Conservation (phyloP, 1,284 basidiomycete genomes). For the Xanthoconium separans region DNA sequence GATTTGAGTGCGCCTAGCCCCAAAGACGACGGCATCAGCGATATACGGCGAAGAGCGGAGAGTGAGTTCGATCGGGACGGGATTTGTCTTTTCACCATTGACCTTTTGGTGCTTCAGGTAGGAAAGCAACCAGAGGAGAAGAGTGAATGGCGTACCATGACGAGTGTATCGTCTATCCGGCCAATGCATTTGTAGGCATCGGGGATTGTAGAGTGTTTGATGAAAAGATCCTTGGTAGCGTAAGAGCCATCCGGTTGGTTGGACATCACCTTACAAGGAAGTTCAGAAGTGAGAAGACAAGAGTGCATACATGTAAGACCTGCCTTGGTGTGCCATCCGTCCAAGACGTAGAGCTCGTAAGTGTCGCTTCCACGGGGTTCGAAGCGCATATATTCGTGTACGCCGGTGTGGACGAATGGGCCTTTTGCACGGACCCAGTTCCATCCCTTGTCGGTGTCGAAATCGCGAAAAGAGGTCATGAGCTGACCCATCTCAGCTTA, state of each 20-base stretch:
- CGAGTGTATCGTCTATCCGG: slow-evolving; percentile 58
- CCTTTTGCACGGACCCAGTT: slow-evolving; percentile 48
- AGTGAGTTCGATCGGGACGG: slow-evolving; percentile 45
- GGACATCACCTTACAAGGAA: slow-evolving; percentile 34
- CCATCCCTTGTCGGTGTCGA: slow-evolving; percentile 56
- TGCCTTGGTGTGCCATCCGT: slow-evolving; percentile 57
- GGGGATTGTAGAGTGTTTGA: slow-evolving; percentile 42
- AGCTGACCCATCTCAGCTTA: slow-evolving; percentile 40
- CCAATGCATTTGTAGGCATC: slow-evolving; percentile 56
- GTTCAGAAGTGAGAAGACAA: neutral
- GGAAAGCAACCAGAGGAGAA: neutral
- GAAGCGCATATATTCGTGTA: slow-evolving; percentile 42
- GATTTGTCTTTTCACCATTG: slow-evolving; percentile 59
- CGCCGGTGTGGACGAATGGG: slow-evolving; percentile 27
- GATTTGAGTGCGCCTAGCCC: slow-evolving; percentile 49
- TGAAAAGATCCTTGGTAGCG: slow-evolving; percentile 58
- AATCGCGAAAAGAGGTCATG: slow-evolving; percentile 52
- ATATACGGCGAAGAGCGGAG: slow-evolving; percentile 45
- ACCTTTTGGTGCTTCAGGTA: slow-evolving; percentile 14
- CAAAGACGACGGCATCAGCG: slow-evolving; percentile 56
- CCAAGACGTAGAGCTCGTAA: slow-evolving; percentile 53
- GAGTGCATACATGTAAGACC: neutral
- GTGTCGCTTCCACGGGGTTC: slow-evolving; percentile 44
- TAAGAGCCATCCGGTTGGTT: slow-evolving; percentile 60
- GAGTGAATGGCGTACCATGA: slow-evolving; percentile 30